A percentile compares a stretch with the other conserved stretches of the same genome.
These are phyloP conservation scores for Arachnomyces sp. DNA, from an alignment of 2,329 filamentous ascomycete genomes.

Conservation along the genomic window DNA sequence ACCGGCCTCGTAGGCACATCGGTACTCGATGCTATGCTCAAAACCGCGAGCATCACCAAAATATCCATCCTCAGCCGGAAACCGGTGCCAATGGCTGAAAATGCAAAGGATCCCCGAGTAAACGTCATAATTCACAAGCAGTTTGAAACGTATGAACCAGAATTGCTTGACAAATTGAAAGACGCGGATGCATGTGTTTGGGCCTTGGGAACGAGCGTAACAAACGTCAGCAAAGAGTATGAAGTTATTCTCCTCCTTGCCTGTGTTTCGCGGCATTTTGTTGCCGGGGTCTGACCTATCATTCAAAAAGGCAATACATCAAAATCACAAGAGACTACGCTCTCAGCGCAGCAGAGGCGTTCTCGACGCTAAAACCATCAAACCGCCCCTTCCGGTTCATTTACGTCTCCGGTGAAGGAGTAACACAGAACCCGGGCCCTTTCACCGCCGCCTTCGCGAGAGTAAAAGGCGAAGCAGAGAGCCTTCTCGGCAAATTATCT, in stretches of 20 bases:
- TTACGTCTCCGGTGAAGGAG: slow-evolving; percentile 55
- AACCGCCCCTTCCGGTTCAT: slow-evolving; percentile 53
- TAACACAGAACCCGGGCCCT: slow-evolving; percentile 48
- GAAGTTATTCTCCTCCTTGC: slow-evolving; percentile 24
- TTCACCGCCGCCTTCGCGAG: slow-evolving; percentile 52
- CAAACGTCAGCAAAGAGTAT: slow-evolving; percentile 50
- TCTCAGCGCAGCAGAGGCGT: slow-evolving; percentile 54
- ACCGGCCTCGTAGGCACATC: slow-evolving; percentile 58
- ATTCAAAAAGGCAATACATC: slow-evolving; percentile 47
- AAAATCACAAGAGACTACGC: slow-evolving; percentile 61
- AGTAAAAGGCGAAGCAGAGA: slow-evolving; percentile 61
- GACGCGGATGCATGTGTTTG: slow-evolving; percentile 64
- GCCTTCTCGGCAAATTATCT: slow-evolving; percentile 47
- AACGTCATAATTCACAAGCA: slow-evolving; percentile 61
- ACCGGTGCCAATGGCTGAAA: slow-evolving; percentile 55
- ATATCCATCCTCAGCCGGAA: slow-evolving; percentile 61
- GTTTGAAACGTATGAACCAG: slow-evolving; percentile 52
- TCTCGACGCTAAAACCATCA: slow-evolving; percentile 44
- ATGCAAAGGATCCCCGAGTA: slow-evolving; percentile 39
- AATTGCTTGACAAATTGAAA: slow-evolving; percentile 51
- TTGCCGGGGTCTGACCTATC: not conserved
- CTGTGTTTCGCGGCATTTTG: not conserved
- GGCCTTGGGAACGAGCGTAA: slow-evolving; percentile 61
- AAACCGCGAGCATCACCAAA: slow-evolving; percentile 45
- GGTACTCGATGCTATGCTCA: slow-evolving; percentile 54